Evolutionary conservation across 805 yeast species (phyloP).

Genomic region (Metschnikowia similis): DNA sequence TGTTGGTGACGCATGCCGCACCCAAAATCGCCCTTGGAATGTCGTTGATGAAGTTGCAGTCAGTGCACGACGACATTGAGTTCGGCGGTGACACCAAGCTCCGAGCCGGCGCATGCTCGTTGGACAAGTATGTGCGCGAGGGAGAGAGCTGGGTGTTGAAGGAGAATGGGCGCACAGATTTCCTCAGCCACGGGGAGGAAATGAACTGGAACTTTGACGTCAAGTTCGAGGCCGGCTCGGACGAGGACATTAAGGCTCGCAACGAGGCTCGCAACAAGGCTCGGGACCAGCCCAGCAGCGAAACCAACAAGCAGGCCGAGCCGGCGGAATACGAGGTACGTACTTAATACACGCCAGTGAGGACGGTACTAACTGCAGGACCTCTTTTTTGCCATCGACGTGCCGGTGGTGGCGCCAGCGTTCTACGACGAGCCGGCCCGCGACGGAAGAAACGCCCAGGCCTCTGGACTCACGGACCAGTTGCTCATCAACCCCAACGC

Average conservation of each 20-base stretch:
- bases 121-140: constrained; percentile 52
- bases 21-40: constrained; percentile 84
- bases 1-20: constrained; percentile 92
- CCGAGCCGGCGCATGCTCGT: constrained; percentile 80
- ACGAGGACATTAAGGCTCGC: constrained; percentile 71
- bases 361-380: constrained; percentile 19
- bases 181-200: constrained; percentile 75
- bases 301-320: not conserved
- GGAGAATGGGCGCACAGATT: constrained; percentile 71
- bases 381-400: constrained; percentile 21
- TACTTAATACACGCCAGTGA: constrained; percentile 1
- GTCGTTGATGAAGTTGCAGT: constrained; percentile 53
- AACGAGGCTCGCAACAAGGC: constrained; percentile 3
- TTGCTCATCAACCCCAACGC: constrained; percentile 38
- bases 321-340: constrained; percentile 17
- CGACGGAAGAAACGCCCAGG: constrained; percentile 3
- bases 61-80: constrained; percentile 50
- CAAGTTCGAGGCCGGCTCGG: constrained; percentile 84
- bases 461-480: constrained; percentile 15
- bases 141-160: constrained; percentile 52
- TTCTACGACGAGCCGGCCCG: constrained; percentile 14
- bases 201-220: constrained; percentile 87
- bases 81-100: constrained; percentile 27
- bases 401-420: constrained; percentile 19
- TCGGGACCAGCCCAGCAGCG: constrained; percentile 3